Evolutionary conservation across 305 asterid species (phyloP), one percentile per base, ranked within the genome.

Genomic region (Fraxinus xanthoxyloides): DNA sequence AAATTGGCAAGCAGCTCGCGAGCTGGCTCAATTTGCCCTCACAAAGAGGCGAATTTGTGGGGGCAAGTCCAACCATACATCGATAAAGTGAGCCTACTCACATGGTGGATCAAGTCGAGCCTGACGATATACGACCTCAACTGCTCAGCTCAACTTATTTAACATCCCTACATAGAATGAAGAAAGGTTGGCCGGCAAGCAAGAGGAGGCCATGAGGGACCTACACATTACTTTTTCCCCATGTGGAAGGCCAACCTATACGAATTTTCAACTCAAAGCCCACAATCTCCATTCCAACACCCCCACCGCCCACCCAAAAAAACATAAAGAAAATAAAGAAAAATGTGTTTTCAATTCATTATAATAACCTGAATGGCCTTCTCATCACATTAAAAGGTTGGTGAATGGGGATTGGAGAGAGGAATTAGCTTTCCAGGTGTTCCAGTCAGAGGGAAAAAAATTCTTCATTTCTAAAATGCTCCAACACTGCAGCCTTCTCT

Each of bases 161-260:
- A 48, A 48, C 21, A 2, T 48, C 21, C 56, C 59, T 48, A 48
- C 21, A 48, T 15, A 77, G 78, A 83, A 79, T 81, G 85, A 82
- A 86, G 84, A 88, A 88, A 82, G 86, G 83, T 89, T 89, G 90
- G 90, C 80, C 85, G 92, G 90, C 88, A 89, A 88, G 91, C 90
- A 83, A 85, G 84, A 82, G 63, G 65, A 54, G 35, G 82, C 79
- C 82, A 84, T 10, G 32, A 43, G 67, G 91, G 86, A 79, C 95
- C 90, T 82, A 89, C 87, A 74, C 56, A 82, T 80, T 34, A 59
- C 90, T 76, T 89, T 88, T 82, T 77, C 81, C 82, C 85, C 92
- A 91, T 87, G 90, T 89, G 91, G 88, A 87, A 76, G 81, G 89
- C 83, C 91, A 86, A 67, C 82, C 28, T 76, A 30, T 17, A 24